Evolutionary conservation across 371 early-diverging fungal genomes (phyloP).

Genomic region (Mortierella sp.): DNA sequence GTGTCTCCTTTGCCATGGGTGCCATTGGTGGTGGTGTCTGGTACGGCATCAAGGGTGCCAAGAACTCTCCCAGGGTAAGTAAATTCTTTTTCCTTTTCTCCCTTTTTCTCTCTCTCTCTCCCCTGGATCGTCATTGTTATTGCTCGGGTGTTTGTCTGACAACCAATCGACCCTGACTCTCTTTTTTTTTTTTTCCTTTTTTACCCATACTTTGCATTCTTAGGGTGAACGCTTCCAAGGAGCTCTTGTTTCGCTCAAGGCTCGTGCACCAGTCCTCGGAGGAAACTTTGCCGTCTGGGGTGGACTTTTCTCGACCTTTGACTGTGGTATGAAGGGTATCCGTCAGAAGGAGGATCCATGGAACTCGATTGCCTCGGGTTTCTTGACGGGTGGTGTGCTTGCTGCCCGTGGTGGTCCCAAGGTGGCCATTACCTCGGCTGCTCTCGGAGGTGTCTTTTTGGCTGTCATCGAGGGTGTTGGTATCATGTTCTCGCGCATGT

Average conservation of each 20-base stretch:
- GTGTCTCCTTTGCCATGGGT: slow-evolving; percentile 98
- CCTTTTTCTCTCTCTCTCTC: not conserved
- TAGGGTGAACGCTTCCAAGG: slow-evolving; percentile 92
- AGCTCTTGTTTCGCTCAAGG: slow-evolving; percentile 89
- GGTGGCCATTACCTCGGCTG: slow-evolving; percentile 86
- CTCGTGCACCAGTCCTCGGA: slow-evolving; percentile 94
- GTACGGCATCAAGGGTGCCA: slow-evolving; percentile 97
- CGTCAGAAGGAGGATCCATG: slow-evolving; percentile 97
- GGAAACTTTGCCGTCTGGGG: slow-evolving; percentile 99
- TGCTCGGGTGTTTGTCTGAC: not conserved
- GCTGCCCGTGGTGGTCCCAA: slow-evolving; percentile 92
- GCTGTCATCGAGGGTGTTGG: slow-evolving; percentile 96
- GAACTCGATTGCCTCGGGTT: slow-evolving; percentile 93
- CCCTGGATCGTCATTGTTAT: not conserved
- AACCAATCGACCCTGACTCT: slow-evolving; percentile 5
- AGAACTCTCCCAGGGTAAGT: slow-evolving; percentile 92
- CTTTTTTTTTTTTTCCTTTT: slow-evolving; percentile 1
- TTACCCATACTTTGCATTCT: not conserved
- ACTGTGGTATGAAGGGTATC: slow-evolving; percentile 91
- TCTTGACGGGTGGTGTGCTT: slow-evolving; percentile 93
- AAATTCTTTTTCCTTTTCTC: not conserved
- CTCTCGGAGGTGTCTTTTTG: slow-evolving; percentile 91
- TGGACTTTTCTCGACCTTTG: slow-evolving; percentile 95
- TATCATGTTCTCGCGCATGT: slow-evolving; percentile 74
- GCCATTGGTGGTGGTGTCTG: slow-evolving; percentile 95